Percentiles rank a stretch among this genome's conserved stretches.
Evolutionary conservation across 352 stramenopile genomes (phyloP).

Genomic region (Thalassiosira mediterranea): DNA sequence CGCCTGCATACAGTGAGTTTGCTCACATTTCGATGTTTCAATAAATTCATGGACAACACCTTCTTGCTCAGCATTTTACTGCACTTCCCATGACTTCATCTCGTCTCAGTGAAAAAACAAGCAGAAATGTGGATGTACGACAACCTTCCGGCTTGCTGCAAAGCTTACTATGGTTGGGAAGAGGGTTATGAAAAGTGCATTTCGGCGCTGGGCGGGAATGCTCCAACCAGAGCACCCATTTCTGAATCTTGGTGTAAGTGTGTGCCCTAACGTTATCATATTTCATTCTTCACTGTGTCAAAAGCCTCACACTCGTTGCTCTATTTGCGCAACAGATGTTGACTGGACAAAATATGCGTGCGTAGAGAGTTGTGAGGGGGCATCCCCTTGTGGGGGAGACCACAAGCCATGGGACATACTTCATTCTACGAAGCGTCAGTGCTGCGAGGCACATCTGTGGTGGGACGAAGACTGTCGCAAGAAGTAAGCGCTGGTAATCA

Average conservation of each 20-base stretch:
- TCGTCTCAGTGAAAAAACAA: conserved; percentile 47
- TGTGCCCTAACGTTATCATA: neutral
- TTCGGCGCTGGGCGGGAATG: neutral
- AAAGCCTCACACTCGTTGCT: neutral
- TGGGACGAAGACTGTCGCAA: conserved; percentile 2
- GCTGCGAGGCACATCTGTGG: conserved; percentile 5
- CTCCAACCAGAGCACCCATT: neutral
- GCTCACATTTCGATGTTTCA: no score
- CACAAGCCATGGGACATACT: conserved; percentile 15
- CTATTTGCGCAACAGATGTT: conserved; percentile 4
- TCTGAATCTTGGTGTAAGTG: conserved; percentile 3
- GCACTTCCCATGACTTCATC: neutral
- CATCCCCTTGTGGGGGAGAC: neutral
- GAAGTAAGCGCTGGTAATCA: no score
- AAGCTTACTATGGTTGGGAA: conserved; percentile 35
- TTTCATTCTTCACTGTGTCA: neutral
- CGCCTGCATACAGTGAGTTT: conserved; percentile 18
- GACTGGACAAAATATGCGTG: conserved; percentile 1
- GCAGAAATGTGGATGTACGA: conserved; percentile 33
- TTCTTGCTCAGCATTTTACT: neutral
- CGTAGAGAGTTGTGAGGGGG: conserved; percentile 1
- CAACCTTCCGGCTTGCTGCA: conserved; percentile 2
- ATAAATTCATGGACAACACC: neutral
- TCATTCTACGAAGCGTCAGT: neutral
- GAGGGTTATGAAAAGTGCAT: conserved; percentile 20